These are phyloP conservation scores for Truncatella angustata DNA, from an alignment of 2,329 filamentous ascomycete species.

Conservation along the genomic window DNA sequence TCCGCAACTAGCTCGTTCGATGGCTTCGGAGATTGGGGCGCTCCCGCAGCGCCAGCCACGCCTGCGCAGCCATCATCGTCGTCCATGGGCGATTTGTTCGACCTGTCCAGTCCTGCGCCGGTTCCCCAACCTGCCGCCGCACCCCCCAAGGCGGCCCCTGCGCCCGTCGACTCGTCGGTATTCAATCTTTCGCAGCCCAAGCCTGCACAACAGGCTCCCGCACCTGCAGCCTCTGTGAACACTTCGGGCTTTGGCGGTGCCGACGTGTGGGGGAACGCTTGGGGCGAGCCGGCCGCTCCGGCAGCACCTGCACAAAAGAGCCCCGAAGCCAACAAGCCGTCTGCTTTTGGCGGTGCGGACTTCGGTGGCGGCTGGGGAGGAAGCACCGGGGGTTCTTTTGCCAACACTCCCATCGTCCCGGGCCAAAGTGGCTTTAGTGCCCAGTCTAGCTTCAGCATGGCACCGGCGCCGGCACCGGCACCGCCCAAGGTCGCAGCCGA, in stretches of 20 bases:
- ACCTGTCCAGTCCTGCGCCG: slow-evolving; percentile 56
- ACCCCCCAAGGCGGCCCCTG: slow-evolving; percentile 40
- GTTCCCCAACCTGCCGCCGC: slow-evolving; percentile 42
- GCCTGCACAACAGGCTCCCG: slow-evolving; percentile 34
- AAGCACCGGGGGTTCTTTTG: slow-evolving; percentile 44
- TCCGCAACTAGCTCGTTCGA: slow-evolving; percentile 47
- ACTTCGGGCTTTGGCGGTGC: slow-evolving; percentile 45
- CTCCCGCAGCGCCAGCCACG: slow-evolving; percentile 40
- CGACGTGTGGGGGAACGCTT: slow-evolving; percentile 90
- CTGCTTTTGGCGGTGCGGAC: slow-evolving; percentile 51
- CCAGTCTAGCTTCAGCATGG: slow-evolving; percentile 4
- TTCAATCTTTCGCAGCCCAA: slow-evolving; percentile 72
- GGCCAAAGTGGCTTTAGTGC: slow-evolving; percentile 62
- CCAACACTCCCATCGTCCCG: slow-evolving; percentile 59
- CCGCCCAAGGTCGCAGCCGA: slow-evolving; percentile 76
- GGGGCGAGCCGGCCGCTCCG: slow-evolving; percentile 60
- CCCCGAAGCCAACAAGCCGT: slow-evolving; percentile 42
- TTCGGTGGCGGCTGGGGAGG: slow-evolving; percentile 67
- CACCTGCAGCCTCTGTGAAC: slow-evolving; percentile 32
- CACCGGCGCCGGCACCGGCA: slow-evolving; percentile 34
- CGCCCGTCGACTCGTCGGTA: slow-evolving; percentile 57
- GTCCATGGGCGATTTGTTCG: slow-evolving; percentile 77
- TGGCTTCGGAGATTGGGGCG: slow-evolving; percentile 61
- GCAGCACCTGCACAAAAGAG: slow-evolving; percentile 57
- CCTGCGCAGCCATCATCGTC: slow-evolving; percentile 48